Evolutionary conservation across 2,329 filamentous ascomycete species (phyloP), one percentile per base, ranked within the genome.

Genomic region (Penicillium sp.): DNA sequence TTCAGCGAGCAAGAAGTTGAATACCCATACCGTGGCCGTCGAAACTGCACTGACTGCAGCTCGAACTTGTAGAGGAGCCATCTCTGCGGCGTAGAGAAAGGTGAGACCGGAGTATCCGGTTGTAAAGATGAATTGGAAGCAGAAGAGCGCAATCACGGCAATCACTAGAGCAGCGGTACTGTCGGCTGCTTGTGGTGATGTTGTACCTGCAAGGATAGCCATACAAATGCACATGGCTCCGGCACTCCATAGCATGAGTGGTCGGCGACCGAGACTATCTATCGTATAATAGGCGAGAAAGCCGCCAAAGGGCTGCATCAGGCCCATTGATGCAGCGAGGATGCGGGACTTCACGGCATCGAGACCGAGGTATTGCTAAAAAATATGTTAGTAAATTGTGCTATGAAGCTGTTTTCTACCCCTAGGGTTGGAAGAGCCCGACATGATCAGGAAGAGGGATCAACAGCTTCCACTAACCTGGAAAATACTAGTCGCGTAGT

Each of bases 81-180:
- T 74, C 62, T 85, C 83, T 1, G 82, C 80, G 54, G 81, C 82
- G 68, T 85, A 85, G 18, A 85, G 72, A 70, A 85, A 85, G 60
- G 84, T 85, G 31, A 82, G 78, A 1, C 83, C 83, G 0, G 84
- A 75, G 71, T 84, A 85, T 0, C 82, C 83, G 53, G 85, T 81
- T 0, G 81, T 82, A 41, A 84, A 81, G 69, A 85, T 85, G 62
- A 80, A 82, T 69, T 85, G 82, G 73, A 83, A 86, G 47, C 84
- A 68, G 69, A 82, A 86, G 46, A 86, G 76, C 67, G 84, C 84
- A 58, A 82, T 77, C 0, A 80, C 81, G 0, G 80, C 81, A 0
- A 76, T 78, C 41, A 84, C 78, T 56, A 81, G 76, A 2, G 82
- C 77, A 2, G 73, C 56, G 3, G 72, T 72, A 67, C 81, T 81